Percentiles rank a stretch among this genome's conserved stretches.
Conservation (phyloP, 495 filamentous ascomycete genomes). For the Talaromyces proteolyticus region DNA sequence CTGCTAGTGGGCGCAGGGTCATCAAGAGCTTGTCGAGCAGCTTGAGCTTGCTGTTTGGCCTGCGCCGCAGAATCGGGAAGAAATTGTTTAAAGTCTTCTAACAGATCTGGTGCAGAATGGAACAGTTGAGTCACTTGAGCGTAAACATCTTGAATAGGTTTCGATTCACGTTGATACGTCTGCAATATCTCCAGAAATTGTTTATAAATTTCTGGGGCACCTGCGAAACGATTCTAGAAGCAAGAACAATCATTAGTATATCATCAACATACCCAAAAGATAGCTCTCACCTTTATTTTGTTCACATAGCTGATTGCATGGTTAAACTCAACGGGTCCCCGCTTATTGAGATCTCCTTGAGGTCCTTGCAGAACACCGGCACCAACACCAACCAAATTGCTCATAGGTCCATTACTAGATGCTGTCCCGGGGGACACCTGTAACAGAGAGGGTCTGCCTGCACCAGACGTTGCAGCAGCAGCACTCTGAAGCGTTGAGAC, state of each 20-base stretch:
- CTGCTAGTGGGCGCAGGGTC: constrained; percentile 59
- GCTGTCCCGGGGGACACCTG: constrained; percentile 33
- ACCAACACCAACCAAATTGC: constrained; percentile 36
- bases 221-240: constrained; percentile 82
- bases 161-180: constrained; percentile 96
- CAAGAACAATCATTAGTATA: constrained; percentile 2
- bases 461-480: constrained; percentile 47
- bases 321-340: constrained; percentile 97
- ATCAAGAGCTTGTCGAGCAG: constrained; percentile 56
- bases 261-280: constrained; percentile 1
- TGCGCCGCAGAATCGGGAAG: constrained; percentile 93
- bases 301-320: constrained; percentile 99
- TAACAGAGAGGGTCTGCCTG: constrained; percentile 35
- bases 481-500: constrained; percentile 77
- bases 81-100: constrained; percentile 99
- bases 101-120: constrained; percentile 85
- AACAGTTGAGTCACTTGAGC: constrained; percentile 95
- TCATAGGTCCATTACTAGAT: constrained; percentile 42
- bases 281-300: constrained; percentile 83
- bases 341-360: constrained; percentile 68
- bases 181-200: constrained; percentile 98
- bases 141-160: constrained; percentile 98
- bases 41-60: constrained; percentile 69
- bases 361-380: constrained; percentile 40
- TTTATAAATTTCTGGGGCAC: constrained; percentile 97